Conservation (phyloP, 2,329 filamentous ascomycete genomes). For the Microsporum audouinii region DNA sequence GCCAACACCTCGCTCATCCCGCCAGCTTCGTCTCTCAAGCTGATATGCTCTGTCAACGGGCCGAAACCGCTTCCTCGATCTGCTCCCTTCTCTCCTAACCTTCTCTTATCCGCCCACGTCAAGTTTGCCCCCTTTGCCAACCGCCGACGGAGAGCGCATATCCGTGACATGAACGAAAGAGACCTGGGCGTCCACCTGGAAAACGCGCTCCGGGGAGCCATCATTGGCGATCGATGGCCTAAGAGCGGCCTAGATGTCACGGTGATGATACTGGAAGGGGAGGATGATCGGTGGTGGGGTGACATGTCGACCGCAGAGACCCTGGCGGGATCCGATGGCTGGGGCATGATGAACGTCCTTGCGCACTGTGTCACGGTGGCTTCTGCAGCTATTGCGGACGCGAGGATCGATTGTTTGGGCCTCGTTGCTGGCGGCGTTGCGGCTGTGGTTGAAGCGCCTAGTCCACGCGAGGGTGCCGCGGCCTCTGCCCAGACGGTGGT, state of each 20-base stretch:
- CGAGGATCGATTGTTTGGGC: slow-evolving; percentile 91
- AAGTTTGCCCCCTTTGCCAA: slow-evolving; percentile 96
- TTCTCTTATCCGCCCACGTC: slow-evolving; percentile 83
- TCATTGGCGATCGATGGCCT: slow-evolving; percentile 94
- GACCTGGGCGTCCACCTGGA: slow-evolving; percentile 87
- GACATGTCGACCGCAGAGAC: slow-evolving; percentile 41
- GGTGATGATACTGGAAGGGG: slow-evolving; percentile 83
- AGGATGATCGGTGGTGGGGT: slow-evolving; percentile 64
- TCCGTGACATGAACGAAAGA: slow-evolving; percentile 73
- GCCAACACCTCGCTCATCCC: slow-evolving; percentile 39
- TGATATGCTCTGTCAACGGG: slow-evolving; percentile 86
- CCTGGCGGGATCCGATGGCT: slow-evolving; percentile 47
- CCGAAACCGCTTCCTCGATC: slow-evolving; percentile 82
- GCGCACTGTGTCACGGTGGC: slow-evolving; percentile 88
- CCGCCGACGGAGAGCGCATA: slow-evolving; percentile 66
- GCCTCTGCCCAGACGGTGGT: slow-evolving; percentile 34
- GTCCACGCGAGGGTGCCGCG: slow-evolving; percentile 16
- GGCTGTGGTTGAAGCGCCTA: slow-evolving; percentile 48
- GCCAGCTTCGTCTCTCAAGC: slow-evolving; percentile 62
- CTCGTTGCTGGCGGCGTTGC: slow-evolving; percentile 81
- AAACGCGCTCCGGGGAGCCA: slow-evolving; percentile 73
- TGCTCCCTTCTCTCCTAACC: slow-evolving; percentile 81
- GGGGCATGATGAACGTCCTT: slow-evolving; percentile 84
- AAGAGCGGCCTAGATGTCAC: slow-evolving; percentile 96
- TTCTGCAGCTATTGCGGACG: slow-evolving; percentile 83